Percentiles rank a stretch among this genome's conserved stretches.
Conservation (phyloP, 2,329 filamentous ascomycete species). For the Penicillium sp. region DNA sequence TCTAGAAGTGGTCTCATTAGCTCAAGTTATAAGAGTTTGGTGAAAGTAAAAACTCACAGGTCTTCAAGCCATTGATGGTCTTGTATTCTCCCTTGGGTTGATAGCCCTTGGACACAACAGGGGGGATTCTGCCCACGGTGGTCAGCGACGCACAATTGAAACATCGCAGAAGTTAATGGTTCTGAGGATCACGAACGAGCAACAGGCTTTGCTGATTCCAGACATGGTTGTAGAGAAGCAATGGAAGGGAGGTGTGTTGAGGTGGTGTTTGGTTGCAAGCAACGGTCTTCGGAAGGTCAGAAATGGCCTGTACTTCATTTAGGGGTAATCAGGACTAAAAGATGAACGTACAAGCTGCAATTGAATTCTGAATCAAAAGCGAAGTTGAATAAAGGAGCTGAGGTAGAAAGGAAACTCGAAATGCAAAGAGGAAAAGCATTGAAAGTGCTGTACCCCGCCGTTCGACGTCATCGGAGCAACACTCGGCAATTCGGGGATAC, state of each 20-base stretch:
- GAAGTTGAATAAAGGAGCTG: neutral
- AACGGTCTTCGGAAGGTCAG: conserved; percentile 28
- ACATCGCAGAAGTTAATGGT: neutral
- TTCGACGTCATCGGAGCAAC: conserved; percentile 24
- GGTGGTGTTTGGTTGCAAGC: conserved; percentile 11
- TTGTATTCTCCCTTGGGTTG: conserved; percentile 59
- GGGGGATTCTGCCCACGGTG: conserved; percentile 39
- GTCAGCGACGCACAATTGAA: neutral
- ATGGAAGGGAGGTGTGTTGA: conserved; percentile 18
- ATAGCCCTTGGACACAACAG: conserved; percentile 49
- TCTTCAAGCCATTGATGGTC: conserved; percentile 61
- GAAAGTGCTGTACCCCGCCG: conserved; percentile 13
- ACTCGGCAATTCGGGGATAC: conserved; percentile 13
- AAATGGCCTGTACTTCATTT: conserved; percentile 11
- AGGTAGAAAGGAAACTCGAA: neutral
- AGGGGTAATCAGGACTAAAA: neutral
- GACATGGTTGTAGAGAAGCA: conserved; percentile 36
- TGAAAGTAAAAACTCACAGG: conserved; percentile 46
- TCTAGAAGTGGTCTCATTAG: conserved; percentile 38
- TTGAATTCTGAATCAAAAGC: neutral
- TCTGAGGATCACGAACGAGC: conserved; percentile 38
- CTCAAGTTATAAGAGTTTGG: neutral
- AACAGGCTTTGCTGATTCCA: conserved; percentile 47
- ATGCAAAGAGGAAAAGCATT: neutral
- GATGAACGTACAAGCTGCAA: neutral